Conservation (phyloP, 1,139 yeast genomes). For the Yamadazyma mexicana region DNA sequence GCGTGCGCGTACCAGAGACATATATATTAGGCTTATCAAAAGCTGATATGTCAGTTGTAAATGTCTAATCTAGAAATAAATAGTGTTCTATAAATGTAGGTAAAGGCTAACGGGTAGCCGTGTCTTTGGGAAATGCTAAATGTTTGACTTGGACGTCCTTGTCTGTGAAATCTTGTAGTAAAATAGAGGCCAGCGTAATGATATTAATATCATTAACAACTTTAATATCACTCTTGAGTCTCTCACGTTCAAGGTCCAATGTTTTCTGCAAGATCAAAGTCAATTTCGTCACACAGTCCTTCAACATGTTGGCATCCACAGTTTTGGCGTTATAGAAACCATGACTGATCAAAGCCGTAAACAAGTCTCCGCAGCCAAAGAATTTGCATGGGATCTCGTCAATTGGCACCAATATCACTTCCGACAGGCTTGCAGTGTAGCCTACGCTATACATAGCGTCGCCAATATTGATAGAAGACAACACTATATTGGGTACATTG, state of each 20-base stretch:
- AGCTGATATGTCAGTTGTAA: too few species aligned
- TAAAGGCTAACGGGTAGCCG: too few species aligned
- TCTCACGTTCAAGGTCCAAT: constrained; percentile 22
- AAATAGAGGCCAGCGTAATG: constrained; percentile 11
- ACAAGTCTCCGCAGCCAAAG: constrained; percentile 49
- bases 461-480: constrained; percentile 41
- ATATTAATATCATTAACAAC: constrained; percentile 32
- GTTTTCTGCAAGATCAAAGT: constrained; percentile 31
- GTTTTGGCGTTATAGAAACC: constrained; percentile 21
- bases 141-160: not conserved
- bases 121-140: not conserved
- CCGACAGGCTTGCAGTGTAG: constrained; percentile 12
- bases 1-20: not conserved
- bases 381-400: constrained; percentile 35
- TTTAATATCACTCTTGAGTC: constrained; percentile 14
- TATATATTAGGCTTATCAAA: too few species aligned
- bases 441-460: constrained; percentile 38
- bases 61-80: too few species aligned
- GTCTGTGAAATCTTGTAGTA: not conserved
- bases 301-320: constrained; percentile 28
- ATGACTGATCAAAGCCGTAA: constrained; percentile 41
- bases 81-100: too few species aligned
- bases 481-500: constrained; percentile 61
- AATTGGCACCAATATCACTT: constrained; percentile 30
- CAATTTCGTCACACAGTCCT: constrained; percentile 29